phyloP scores from a whole-genome alignment of 1,284 basidiomycete genomes.

The Ceratorhiza oryzae-sativae region DNA sequence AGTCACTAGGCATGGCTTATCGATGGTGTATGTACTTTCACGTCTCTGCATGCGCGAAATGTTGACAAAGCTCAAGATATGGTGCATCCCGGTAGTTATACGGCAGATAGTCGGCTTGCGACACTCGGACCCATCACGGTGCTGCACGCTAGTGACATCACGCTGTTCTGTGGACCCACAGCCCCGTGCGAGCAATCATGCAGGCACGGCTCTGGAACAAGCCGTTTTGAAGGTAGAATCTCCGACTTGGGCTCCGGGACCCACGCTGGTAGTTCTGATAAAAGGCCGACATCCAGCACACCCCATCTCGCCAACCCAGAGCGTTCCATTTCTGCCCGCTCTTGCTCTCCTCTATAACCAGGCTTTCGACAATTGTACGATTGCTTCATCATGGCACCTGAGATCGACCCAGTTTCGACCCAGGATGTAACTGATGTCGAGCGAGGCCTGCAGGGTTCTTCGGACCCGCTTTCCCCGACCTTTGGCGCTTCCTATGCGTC shows the following conservation, averaged over 20 bases:
- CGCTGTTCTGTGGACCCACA: constrained; percentile 7
- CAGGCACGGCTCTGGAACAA: not conserved
- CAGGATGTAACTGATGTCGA: constrained; percentile 19
- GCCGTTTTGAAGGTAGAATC: constrained; percentile 22
- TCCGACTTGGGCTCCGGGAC: constrained; percentile 4
- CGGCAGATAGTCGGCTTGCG: constrained; percentile 37
- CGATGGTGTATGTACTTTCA: constrained; percentile 35
- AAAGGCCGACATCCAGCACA: constrained; percentile 5
- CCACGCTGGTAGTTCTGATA: constrained; percentile 4
- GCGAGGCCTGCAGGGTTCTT: constrained; percentile 29
- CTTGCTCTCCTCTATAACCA: constrained; percentile 7
- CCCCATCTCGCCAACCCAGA: not conserved
- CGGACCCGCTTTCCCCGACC: constrained; percentile 29
- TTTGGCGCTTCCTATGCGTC: constrained; percentile 17
- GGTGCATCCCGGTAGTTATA: constrained; percentile 24
- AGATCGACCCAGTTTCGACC: constrained; percentile 5
- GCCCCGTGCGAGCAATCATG: constrained; percentile 20
- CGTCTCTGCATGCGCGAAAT: constrained; percentile 13
- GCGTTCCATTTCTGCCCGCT: constrained; percentile 1
- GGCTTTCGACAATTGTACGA: constrained; percentile 4
- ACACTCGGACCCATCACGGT: constrained; percentile 35
- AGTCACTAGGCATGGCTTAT: constrained; percentile 11
- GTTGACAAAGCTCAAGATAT: constrained; percentile 20
- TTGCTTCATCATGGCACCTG: constrained; percentile 17
- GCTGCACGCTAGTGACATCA: constrained; percentile 36